phyloP scores from a whole-genome alignment of 352 stramenopile genomes.

The Pythium coloratum region DNA sequence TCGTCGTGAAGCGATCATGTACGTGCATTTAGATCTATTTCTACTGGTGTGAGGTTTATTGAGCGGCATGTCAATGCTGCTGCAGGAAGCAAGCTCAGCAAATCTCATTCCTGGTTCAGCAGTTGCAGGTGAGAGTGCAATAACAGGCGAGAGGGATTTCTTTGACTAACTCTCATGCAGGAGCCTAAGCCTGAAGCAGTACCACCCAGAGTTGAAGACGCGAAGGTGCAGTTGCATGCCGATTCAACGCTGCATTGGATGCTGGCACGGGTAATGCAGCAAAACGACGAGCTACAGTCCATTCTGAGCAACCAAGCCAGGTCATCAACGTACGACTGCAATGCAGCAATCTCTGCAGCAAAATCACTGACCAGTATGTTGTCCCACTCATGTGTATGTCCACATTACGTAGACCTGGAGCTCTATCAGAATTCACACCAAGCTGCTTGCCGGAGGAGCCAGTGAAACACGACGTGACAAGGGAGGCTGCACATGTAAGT shows the following conservation, averaged over 20 bases:
- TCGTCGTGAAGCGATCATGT: conserved; percentile 18
- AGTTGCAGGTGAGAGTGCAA: not conserved
- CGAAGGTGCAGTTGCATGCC: not conserved
- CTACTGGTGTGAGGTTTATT: not conserved
- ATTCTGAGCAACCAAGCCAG: conserved; percentile 10
- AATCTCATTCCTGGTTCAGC: not conserved
- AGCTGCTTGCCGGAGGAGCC: not conserved
- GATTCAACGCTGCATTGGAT: conserved; percentile 9
- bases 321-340: not conserved
- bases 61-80: not conserved
- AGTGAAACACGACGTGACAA: not conserved
- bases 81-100: conserved; percentile 13
- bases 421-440: not conserved
- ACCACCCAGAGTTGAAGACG: not conserved
- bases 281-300: conserved; percentile 34
- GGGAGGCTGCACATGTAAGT: not conserved
- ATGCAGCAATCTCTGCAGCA: too few species aligned
- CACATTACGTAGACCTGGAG: not conserved
- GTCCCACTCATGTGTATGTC: not conserved
- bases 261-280: conserved; percentile 24
- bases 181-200: not conserved
- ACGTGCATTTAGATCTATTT: not conserved
- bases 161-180: not conserved
- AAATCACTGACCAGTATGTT: not conserved
- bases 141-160: not conserved